Percentiles rank a stretch among this genome's conserved stretches.
Evolutionary conservation across 1,284 basidiomycete species (phyloP).

Genomic region (Serendipita sp.): DNA sequence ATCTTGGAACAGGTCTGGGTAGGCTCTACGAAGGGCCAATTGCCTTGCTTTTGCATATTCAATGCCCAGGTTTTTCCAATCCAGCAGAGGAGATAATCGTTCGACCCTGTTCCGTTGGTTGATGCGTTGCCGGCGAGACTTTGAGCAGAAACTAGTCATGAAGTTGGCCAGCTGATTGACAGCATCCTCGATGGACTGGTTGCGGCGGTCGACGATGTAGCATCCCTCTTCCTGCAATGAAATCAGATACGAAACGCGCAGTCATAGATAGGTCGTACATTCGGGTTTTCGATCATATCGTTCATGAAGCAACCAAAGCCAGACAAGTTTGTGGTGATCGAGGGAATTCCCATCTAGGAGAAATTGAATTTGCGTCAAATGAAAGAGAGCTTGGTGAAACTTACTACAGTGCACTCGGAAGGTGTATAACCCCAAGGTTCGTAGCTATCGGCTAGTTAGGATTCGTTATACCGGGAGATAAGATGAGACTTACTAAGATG

Average conservation of each 20-base stretch:
- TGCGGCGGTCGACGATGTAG: constrained; percentile 90
- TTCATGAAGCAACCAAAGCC: constrained; percentile 99
- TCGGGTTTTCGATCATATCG: constrained; percentile 86
- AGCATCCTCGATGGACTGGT: constrained; percentile 82
- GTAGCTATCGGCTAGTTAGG: constrained; percentile 27
- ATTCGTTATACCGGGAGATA: background rate
- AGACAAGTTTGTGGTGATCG: constrained; percentile 91
- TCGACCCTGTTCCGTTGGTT: constrained; percentile 98
- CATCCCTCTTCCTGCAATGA: constrained; percentile 55
- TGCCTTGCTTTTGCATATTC: constrained; percentile 95
- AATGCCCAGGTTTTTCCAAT: constrained; percentile 96
- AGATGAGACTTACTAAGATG: constrained; percentile 46
- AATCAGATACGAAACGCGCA: constrained; percentile 7
- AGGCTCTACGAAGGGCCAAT: constrained; percentile 81
- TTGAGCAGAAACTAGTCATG: constrained; percentile 70
- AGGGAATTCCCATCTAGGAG: constrained; percentile 85
- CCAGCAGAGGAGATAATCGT: constrained; percentile 78
- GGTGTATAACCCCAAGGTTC: constrained; percentile 89
- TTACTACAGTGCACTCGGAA: constrained; percentile 69
- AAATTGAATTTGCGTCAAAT: constrained; percentile 8
- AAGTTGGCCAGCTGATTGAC: constrained; percentile 62
- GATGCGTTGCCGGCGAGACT: constrained; percentile 91
- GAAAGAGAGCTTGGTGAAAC: constrained; percentile 17
- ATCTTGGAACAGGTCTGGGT: constrained; percentile 84
- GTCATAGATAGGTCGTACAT: constrained; percentile 27